Conservation (phyloP, 257 asterid genomes). For the Gardenia jasminoides region DNA sequence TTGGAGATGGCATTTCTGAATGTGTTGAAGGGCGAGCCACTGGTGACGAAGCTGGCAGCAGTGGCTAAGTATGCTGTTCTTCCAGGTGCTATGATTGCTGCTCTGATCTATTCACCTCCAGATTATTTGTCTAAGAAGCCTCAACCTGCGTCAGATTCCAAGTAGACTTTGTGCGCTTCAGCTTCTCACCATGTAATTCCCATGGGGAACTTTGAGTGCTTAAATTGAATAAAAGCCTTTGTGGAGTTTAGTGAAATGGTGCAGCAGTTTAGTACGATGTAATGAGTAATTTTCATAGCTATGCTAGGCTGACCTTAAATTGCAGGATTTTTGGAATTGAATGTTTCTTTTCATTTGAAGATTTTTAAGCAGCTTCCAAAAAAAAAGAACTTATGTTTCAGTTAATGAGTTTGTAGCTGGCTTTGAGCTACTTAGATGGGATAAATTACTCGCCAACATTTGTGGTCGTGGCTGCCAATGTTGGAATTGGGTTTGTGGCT, state of each 20-base stretch:
- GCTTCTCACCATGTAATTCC: neutral
- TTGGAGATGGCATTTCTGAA: neutral
- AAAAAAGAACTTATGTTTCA: neutral
- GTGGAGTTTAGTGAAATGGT: neutral
- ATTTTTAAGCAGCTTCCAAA: neutral
- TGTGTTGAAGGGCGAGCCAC: conserved; percentile 28
- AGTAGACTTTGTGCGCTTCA: neutral
- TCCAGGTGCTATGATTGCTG: conserved; percentile 33
- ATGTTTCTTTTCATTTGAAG: neutral
- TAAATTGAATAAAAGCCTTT: neutral
- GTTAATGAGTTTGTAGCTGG: neutral
- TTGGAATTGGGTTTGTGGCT: neutral
- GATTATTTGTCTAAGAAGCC: conserved; percentile 12
- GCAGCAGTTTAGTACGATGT: neutral
- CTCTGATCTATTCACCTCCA: conserved; percentile 36
- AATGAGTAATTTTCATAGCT: no score
- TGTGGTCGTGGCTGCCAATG: neutral
- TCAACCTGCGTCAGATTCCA: neutral
- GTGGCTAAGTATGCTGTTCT: conserved; percentile 28
- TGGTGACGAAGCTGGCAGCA: conserved; percentile 31
- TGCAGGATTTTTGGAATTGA: neutral
- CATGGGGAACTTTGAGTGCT: neutral
- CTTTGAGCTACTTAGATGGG: neutral
- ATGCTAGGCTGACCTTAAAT: neutral
- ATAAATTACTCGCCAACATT: neutral